Evolutionary conservation across 2,329 filamentous ascomycete species (phyloP), one percentile per base, ranked within the genome.

Genomic region (Sporothrix mexicana): DNA sequence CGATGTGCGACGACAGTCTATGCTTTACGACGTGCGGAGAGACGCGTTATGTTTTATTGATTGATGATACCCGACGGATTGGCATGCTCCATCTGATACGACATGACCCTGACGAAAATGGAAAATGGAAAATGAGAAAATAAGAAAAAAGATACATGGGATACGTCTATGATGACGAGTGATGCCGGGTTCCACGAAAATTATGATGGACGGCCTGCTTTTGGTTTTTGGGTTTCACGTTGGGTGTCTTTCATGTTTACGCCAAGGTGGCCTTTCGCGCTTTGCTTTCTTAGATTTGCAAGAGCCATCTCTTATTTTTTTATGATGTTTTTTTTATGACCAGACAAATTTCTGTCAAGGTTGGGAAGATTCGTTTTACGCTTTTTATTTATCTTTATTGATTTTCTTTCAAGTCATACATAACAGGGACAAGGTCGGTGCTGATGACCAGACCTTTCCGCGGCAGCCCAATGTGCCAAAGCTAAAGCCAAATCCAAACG

Each of bases 61-160:
- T 71, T 71, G 9, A 64, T 68, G 66, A 68, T 68, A 68, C 66
- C 66, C 47, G 66, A 30, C 8, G 47, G 47, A 17, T 53, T 41
- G 47, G 47, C 13, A 53, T 41, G 66, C 25, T 55, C 47, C n/a
- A 51, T 7, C 12, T 20, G 20, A 12, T 23, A 25, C 20, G 45
- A 45, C 13, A 43, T 45, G 30, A 66, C 30, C 30, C 30, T 36
- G 30, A 36, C 3, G 30, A 36, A 36, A 5, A 30, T 30, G 30
- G 30, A 36, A 36, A 36, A 36, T 3, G 30, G 30, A 47, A 67
- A 67, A 25, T 10, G 20, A 67, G 20, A 30, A 67, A 67, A 25
- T 10, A 12, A 67, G 20, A 30, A 30, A 68, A 53, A 36, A 36
- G n/a, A 17, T 20, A 20, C 30, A 68, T 53, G 47, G 25, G 15